These are phyloP conservation scores for Termitomyces sp. DNA, from an alignment of 768 basidiomycete genomes.

Conservation along the genomic window DNA sequence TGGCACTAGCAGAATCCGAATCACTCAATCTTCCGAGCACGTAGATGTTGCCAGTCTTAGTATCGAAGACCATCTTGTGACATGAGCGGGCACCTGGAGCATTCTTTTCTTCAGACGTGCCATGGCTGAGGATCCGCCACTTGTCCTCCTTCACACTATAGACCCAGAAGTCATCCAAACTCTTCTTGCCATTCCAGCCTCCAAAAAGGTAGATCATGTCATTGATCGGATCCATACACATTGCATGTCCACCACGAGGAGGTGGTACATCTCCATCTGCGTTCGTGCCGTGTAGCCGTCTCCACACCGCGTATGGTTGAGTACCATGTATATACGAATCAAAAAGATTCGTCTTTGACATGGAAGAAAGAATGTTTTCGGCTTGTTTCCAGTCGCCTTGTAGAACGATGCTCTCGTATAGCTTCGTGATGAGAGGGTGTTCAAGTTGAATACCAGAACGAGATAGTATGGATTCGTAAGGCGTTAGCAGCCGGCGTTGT, in stretches of 20 bases:
- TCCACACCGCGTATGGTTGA: constrained; percentile 59
- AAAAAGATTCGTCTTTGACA: constrained; percentile 56
- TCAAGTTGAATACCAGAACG: constrained; percentile 55
- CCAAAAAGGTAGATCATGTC: constrained; percentile 71
- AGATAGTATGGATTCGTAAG: constrained; percentile 53
- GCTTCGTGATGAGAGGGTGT: constrained; percentile 61
- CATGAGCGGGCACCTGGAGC: constrained; percentile 71
- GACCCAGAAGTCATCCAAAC: constrained; percentile 76
- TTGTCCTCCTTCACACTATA: constrained; percentile 53
- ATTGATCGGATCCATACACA: constrained; percentile 66
- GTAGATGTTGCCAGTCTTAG: constrained; percentile 65
- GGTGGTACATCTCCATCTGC: constrained; percentile 61
- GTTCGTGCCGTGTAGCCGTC: constrained; percentile 50
- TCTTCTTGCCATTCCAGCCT: constrained; percentile 71
- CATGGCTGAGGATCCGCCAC: constrained; percentile 57
- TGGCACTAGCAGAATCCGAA: constrained; percentile 32
- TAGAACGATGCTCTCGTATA: constrained; percentile 61
- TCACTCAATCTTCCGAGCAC: constrained; percentile 66
- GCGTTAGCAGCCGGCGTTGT: constrained; percentile 63
- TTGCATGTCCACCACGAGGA: constrained; percentile 72
- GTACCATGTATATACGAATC: constrained; percentile 49
- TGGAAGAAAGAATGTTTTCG: constrained; percentile 44
- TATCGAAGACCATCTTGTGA: constrained; percentile 79
- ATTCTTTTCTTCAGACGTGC: constrained; percentile 48
- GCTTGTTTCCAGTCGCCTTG: constrained; percentile 57